Base-by-base conservation (phyloP, 192 early-diverging fungal species). In the Geranomyces variabilis region DNA sequence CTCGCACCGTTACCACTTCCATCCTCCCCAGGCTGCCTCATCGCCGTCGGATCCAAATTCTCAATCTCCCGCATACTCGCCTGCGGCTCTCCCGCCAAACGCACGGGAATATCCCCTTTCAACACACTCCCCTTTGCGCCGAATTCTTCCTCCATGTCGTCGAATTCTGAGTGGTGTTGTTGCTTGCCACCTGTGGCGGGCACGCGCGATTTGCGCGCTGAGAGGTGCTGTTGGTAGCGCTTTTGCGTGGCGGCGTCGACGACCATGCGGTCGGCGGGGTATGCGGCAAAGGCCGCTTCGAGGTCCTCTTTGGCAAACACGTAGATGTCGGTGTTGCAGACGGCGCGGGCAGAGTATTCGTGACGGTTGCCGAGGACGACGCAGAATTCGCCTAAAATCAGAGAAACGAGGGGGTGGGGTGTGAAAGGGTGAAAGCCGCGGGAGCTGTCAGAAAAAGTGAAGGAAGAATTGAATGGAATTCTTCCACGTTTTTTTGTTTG, bases 301-400 rank as follows among this genome's bases (percentile, higher is more conserved):
- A 82, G 46, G 41, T 84, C 80, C 15, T 81, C 76, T 30, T 77
- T 75, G 53, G 73, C 65, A 21, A 84, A 74, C 21, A 84, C 83
- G 60, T 82, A 84, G 49, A 84, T 82, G 51, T 84, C 83, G 21
- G 78, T 82, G 69, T 84, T 84, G 77, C 83, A 84, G 13, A 80
- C 80, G 3, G 83, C 80, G 13, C 74, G 43, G 14, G 80, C 83
- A 13, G 77, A 79, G 67, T 82, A 80, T 67, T 84, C 83, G 64
- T 80, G 78, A 21, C 79, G 77, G 63, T 79, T 71, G 45, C 80
- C 80, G 14, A 84, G 63, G 12, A 84, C 71, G 8, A 82, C 79
- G 63, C 73, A 69, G 75, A 76, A 84, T 65, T 84, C 83, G 46
- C 83, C 83, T 84, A 36, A 30, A 30, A 30, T 28, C 58, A 29